These are phyloP conservation scores for Gracilaria domingensis DNA, from an alignment of 23 red algal genomes.

Conservation along the genomic window DNA sequence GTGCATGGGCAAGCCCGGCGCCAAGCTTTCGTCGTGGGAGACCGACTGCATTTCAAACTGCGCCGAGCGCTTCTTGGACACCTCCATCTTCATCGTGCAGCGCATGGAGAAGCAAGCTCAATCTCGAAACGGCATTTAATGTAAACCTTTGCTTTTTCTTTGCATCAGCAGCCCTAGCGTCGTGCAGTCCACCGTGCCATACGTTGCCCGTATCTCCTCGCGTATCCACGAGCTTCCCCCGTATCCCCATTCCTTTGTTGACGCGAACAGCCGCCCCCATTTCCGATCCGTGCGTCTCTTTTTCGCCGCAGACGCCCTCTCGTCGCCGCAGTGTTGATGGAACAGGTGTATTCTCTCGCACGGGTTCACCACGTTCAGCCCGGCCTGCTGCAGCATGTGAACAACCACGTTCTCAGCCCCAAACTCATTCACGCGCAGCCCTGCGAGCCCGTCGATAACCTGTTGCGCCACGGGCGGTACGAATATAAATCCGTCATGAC, in stretches of 20 bases:
- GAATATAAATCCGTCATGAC: constrained; percentile 58
- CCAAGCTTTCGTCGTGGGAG: constrained; percentile 91
- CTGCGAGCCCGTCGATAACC: constrained; percentile 4
- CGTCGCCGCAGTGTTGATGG: constrained; percentile 7
- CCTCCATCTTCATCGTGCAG: constrained; percentile 90
- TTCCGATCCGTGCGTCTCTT: neutral
- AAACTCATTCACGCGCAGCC: constrained; percentile 34
- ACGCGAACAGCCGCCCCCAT: neutral
- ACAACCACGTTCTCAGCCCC: constrained; percentile 58
- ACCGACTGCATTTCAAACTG: constrained; percentile 96
- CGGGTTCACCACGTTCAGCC: constrained; percentile 32
- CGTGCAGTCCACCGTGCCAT: neutral
- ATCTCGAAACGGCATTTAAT: constrained; percentile 20
- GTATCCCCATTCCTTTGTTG: constrained; percentile 7
- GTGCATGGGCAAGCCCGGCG: constrained; percentile 95
- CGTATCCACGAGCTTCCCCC: neutral
- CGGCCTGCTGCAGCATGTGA: neutral
- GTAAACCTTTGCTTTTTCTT: constrained; percentile 12
- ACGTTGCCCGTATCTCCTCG: neutral
- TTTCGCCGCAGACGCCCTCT: neutral
- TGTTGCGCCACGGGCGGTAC: constrained; percentile 18
- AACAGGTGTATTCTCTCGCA: constrained; percentile 39
- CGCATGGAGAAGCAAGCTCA: constrained; percentile 80
- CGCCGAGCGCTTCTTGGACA: constrained; percentile 95
- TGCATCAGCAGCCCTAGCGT: neutral